A percentile compares a stretch with the other conserved stretches of the same genome.
Conservation (phyloP, 306 rosid species). For the Ochetophila trinervis region DNA sequence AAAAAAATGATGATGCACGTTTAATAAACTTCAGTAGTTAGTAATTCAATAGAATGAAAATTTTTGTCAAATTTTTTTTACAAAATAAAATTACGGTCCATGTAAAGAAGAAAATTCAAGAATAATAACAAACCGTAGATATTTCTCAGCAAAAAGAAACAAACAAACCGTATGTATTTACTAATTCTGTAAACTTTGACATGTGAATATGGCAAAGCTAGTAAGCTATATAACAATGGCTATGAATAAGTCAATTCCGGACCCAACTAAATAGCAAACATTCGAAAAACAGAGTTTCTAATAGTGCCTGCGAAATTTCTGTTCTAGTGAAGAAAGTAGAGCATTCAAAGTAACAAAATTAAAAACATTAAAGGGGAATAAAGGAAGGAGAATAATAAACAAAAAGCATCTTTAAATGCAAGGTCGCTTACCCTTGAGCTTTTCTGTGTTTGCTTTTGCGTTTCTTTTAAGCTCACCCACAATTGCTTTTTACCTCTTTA, state of each 20-base stretch:
- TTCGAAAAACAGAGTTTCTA: background rate
- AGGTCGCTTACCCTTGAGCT: conserved; percentile 35
- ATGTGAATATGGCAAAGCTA: background rate
- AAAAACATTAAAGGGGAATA: conserved; percentile 30
- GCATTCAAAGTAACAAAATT: conserved; percentile 8
- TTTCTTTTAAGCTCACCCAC: conserved; percentile 29
- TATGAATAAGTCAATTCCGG: background rate
- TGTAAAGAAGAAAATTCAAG: background rate
- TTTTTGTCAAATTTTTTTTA: no score
- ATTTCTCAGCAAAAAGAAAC: no score
- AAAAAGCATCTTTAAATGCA: conserved; percentile 45
- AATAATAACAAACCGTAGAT: no score
- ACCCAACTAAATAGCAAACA: background rate
- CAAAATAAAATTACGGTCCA: background rate
- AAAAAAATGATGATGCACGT: no score
- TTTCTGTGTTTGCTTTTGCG: conserved; percentile 36
- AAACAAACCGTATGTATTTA: no score
- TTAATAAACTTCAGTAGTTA: no score
- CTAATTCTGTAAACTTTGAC: background rate
- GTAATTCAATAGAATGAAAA: no score
- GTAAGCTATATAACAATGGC: background rate
- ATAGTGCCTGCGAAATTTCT: background rate
- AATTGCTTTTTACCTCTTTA: conserved; percentile 28
- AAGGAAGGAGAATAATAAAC: conserved; percentile 41
- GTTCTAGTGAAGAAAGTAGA: conserved; percentile 5